These are phyloP conservation scores for Aspergillus aculeatus DNA, from an alignment of 2,329 filamentous ascomycete species.

Conservation along the genomic window DNA sequence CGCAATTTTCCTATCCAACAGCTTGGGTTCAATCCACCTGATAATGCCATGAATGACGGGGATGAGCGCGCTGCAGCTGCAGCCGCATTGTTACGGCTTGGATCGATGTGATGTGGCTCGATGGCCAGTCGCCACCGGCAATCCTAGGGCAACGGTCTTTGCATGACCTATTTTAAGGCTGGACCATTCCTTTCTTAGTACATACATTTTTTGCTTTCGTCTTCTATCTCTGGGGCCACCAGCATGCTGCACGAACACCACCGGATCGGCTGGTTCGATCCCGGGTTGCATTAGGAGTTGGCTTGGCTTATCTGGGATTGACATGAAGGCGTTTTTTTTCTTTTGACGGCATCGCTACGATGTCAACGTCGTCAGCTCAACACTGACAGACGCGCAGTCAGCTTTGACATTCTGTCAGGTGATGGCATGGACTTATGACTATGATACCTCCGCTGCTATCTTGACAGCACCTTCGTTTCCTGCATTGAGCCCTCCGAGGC, in stretches of 20 bases:
- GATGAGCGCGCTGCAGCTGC: conserved; percentile 51
- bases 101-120: conserved; percentile 45
- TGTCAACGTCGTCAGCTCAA: neutral
- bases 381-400: neutral
- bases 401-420: neutral
- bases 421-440: neutral
- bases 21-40: conserved; percentile 31
- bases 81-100: conserved; percentile 47
- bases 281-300: conserved; percentile 21
- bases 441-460: neutral
- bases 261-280: conserved; percentile 23
- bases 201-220: conserved; percentile 17
- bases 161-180: conserved; percentile 16
- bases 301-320: conserved; percentile 15
- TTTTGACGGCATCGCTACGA: neutral
- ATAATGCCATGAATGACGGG: conserved; percentile 34
- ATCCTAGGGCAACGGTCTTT: conserved; percentile 10
- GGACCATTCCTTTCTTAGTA: conserved; percentile 11
- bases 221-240: conserved; percentile 11
- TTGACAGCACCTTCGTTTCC: neutral
- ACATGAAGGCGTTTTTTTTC: conserved; percentile 13
- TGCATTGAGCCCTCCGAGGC: neutral
- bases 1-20: conserved; percentile 35
- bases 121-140: conserved; percentile 25
- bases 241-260: conserved; percentile 12